Percentiles rank a stretch among this genome's conserved stretches.
Evolutionary conservation across 2,329 filamentous ascomycete genomes (phyloP).

Genomic region (Xylariaceae sp.): DNA sequence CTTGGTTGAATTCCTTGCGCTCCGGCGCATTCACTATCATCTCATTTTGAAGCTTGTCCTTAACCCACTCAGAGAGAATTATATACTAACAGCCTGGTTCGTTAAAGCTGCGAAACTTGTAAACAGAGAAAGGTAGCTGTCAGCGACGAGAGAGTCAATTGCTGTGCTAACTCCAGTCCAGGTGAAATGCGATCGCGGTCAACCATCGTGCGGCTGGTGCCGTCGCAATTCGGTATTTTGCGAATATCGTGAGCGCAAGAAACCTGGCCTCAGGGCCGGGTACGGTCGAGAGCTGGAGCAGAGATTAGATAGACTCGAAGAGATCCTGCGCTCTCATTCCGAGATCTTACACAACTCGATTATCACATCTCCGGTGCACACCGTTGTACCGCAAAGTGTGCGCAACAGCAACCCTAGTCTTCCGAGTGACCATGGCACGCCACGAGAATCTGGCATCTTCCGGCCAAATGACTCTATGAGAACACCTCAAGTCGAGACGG

Average conservation of each 20-base stretch:
- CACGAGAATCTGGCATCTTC: constrained; percentile 50
- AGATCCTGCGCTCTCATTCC: constrained; percentile 62
- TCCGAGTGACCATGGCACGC: constrained; percentile 56
- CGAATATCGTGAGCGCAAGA: constrained; percentile 69
- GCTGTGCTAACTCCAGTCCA: constrained; percentile 24
- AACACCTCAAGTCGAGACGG: constrained; percentile 56
- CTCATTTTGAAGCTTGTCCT: not conserved
- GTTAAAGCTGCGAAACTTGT: constrained; percentile 68
- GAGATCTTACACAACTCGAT: constrained; percentile 63
- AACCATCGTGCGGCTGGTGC: constrained; percentile 70
- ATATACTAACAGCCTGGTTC: constrained; percentile 35
- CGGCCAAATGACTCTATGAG: constrained; percentile 48
- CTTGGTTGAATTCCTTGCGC: too few species aligned
- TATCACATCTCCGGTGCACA: constrained; percentile 35
- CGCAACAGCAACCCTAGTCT: constrained; percentile 51
- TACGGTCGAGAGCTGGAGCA: constrained; percentile 74
- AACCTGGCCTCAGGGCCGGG: constrained; percentile 62
- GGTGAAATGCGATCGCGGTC: constrained; percentile 74
- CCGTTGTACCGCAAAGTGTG: constrained; percentile 39
- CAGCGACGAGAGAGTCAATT: not conserved
- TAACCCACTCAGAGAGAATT: constrained; percentile 2
- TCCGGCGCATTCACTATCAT: too few species aligned
- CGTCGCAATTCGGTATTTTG: constrained; percentile 60
- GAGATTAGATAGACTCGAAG: constrained; percentile 67
- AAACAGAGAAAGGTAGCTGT: constrained; percentile 71